Base-by-base conservation (phyloP, 371 early-diverging fungal genomes). In the Nematocida sp. region DNA sequence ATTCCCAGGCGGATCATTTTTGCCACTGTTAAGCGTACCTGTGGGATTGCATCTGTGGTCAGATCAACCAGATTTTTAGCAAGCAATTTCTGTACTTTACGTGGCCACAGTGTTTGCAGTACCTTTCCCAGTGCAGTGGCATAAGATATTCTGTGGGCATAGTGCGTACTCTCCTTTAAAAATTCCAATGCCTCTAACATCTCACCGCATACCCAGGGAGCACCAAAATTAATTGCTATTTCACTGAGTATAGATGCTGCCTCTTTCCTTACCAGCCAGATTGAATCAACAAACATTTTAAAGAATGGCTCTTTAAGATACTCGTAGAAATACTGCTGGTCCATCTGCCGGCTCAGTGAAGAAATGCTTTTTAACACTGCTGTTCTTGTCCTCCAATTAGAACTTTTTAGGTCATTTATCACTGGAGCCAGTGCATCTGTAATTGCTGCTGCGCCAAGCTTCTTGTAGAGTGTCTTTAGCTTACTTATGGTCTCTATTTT, bases 401-500 rank as follows among this genome's bases (percentile, higher is more conserved):
- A 11, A 46, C 80, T 78, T 11, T 62, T 57, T 70, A 78, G 23
- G 62, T 78, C 80, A 23, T 52, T 78, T 40, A 70, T 70, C 27
- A 78, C 69, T 4, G 69, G 80, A 13, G 54, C 46, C 23, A 78
- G 72, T 7, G 70, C 57, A 23, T 60, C 72, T 50, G 80, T 56
- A 15, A 78, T 57, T 5, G 80, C 66, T 5, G 7, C 61, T 42
- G 80, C 20, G 1, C 80, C 80, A 1, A 78, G 67, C 45, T 78
- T 78, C 7, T 25, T 45, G 52, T 78, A 78, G 18, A 78, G 56
- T 11, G 55, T 50, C 39, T 60, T 46, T 39, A 78, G 72, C 39
- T 62, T 69, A 6, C 76, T 18, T 0, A 78, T 78, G 1, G 80
- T 78, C 52, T 78, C 80, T 69, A 78, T 78, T 42, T 78, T 78